A percentile compares a stretch with the other conserved stretches of the same genome.
These are phyloP conservation scores for Coleophoma eucalyptorum DNA, from an alignment of 2,329 filamentous ascomycete genomes.

Conservation along the genomic window DNA sequence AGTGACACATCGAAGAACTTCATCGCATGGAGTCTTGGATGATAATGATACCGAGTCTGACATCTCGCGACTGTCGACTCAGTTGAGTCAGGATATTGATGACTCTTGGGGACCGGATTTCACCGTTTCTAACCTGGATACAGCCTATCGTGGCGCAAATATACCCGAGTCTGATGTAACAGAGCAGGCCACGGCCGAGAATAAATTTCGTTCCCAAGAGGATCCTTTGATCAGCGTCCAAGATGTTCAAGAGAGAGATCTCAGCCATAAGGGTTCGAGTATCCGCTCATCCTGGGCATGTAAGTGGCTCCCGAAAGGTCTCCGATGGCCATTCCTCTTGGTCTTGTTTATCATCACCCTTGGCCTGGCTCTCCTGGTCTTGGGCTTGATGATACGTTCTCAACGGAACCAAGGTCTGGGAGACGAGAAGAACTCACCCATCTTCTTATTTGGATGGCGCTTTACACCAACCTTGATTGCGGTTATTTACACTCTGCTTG, in stretches of 20 bases:
- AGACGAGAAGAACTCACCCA: slow-evolving; percentile 1
- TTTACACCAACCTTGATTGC: slow-evolving; percentile 11
- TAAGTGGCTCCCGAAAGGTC: slow-evolving; percentile 8
- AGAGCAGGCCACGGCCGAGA: neutral
- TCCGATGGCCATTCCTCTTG: slow-evolving; percentile 7
- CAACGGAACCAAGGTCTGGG: slow-evolving; percentile 7
- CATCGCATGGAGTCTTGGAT: neutral
- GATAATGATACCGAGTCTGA: neutral
- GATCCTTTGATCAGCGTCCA: neutral
- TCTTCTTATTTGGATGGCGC: slow-evolving; percentile 11
- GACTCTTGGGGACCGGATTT: neutral
- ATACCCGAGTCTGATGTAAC: neutral
- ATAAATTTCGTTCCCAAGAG: neutral
- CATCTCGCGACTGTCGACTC: neutral
- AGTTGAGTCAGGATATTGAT: neutral
- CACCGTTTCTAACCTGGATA: neutral
- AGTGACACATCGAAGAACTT: neutral
- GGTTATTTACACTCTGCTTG: slow-evolving; percentile 9
- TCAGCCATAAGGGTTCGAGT: neutral
- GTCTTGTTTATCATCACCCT: slow-evolving; percentile 6
- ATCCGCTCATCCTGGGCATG: neutral
- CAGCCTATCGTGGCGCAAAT: neutral
- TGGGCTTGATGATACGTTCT: slow-evolving; percentile 6
- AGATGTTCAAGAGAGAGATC: neutral
- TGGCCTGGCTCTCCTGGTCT: slow-evolving; percentile 4